Base-by-base conservation (phyloP, 305 asterid genomes). In the Fraxinus floribunda region DNA sequence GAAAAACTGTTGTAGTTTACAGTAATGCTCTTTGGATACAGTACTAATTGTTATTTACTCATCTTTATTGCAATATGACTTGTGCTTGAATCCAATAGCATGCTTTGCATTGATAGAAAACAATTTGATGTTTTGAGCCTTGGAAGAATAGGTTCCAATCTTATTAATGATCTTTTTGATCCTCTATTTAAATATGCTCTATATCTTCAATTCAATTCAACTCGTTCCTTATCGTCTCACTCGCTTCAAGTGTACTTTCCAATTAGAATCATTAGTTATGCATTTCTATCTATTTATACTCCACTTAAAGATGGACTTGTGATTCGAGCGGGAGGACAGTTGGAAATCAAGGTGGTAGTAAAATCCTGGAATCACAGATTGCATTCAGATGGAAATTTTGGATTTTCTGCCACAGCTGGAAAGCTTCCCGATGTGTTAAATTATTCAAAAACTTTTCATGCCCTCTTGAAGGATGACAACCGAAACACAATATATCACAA, bases 1-100 rank as follows among this genome's bases (percentile, higher is more conserved):
- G 95, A 93, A 92, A 82, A 84, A 81, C 84, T 76, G 85, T 83
- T 64, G 80, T 83, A 74, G 88, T 22, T 74, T 82, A 88, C 88
- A 84, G 90, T 88, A 72, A 75, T 75, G 85, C 83, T 29, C 75
- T 62, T 49, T 4, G 84, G 80, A 57, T n/a, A 55, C 1, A 46
- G 18, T 15, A 11, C 52, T 44, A 10, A 44, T 10, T 44, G 52
- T 44, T 44, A 44, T 44, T 46, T 49, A 15, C 60, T 4, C 60
- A 49, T 49, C 60, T 49, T 49, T 49, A 70, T 76, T 75, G 83
- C 39, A 74, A 38, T 38, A 70, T 68, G 57, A 38, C 70, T 9
- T 16, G 35, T 26, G 13, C 41, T 15, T 16, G 44, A 64, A 35
- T 18, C 46, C 44, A 39, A 80, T 81, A 46, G 55, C n/a, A 13